These are phyloP conservation scores for Rasamsonia emersonii DNA, from an alignment of 2,329 filamentous ascomycete species.

Conservation along the genomic window DNA sequence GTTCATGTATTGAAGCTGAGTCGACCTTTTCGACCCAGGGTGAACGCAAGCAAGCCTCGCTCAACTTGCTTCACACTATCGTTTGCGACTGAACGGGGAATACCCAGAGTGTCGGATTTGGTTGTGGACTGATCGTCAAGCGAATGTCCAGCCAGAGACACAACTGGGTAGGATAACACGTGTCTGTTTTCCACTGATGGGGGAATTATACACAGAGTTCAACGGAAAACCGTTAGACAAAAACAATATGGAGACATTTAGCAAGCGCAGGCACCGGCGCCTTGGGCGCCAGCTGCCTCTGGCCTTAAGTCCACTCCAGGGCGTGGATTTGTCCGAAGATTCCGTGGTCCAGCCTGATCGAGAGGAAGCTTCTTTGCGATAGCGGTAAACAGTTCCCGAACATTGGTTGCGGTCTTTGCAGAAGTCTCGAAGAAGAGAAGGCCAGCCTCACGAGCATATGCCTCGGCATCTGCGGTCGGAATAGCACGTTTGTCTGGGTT, in stretches of 20 bases:
- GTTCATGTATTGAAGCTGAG: slow-evolving; percentile 4
- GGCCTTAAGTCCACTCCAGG: slow-evolving; percentile 60
- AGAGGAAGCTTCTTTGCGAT: slow-evolving; percentile 97
- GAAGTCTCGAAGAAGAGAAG: slow-evolving; percentile 98
- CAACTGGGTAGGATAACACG: slow-evolving; percentile 2
- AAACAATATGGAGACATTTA: slow-evolving; percentile 31
- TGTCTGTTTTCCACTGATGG: slow-evolving; percentile 3
- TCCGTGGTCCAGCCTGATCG: slow-evolving; percentile 89
- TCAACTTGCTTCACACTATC: background rate
- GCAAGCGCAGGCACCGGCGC: slow-evolving; percentile 55
- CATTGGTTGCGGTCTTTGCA: slow-evolving; percentile 94
- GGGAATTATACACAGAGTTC: slow-evolving; percentile 3
- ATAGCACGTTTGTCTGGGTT: slow-evolving; percentile 95
- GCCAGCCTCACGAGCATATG: slow-evolving; percentile 86
- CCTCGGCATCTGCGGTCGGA: slow-evolving; percentile 78
- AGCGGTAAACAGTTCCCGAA: slow-evolving; percentile 88
- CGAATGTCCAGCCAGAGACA: slow-evolving; percentile 2
- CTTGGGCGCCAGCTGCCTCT: slow-evolving; percentile 52
- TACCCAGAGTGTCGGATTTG: no score
- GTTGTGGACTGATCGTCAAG: no score
- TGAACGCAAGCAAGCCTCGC: slow-evolving; percentile 1
- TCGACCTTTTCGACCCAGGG: background rate
- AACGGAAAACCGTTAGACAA: slow-evolving; percentile 2
- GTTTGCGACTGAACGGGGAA: slow-evolving; percentile 1
- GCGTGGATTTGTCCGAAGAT: slow-evolving; percentile 58